phyloP scores from a whole-genome alignment of 2,329 filamentous ascomycete genomes.

The Chaetomiaceae sp. region DNA sequence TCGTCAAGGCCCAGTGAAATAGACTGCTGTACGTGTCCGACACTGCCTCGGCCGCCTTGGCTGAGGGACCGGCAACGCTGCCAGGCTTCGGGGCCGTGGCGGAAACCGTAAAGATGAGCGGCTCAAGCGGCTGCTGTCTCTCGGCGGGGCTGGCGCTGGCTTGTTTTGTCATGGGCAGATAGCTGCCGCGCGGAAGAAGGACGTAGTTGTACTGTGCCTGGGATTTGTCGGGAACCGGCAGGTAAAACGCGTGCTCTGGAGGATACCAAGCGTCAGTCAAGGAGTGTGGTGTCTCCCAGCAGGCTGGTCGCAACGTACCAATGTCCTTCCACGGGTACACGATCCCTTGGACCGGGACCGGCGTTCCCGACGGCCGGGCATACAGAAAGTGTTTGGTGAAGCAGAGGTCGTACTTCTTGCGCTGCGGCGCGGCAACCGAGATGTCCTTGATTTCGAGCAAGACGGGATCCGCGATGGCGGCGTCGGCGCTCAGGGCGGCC shows the following conservation, averaged over 20 bases:
- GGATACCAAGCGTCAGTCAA: neutral
- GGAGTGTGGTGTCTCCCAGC: neutral
- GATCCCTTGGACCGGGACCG: conserved; percentile 49
- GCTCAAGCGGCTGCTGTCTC: conserved; percentile 42
- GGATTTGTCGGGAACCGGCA: conserved; percentile 61
- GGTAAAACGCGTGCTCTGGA: conserved; percentile 58
- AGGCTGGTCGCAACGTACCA: conserved; percentile 39
- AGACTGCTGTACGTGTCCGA: conserved; percentile 56
- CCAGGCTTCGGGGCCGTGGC: conserved; percentile 58
- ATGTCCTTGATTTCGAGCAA: conserved; percentile 62
- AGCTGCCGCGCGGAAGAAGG: conserved; percentile 54
- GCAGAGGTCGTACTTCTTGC: conserved; percentile 64
- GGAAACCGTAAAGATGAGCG: conserved; percentile 61
- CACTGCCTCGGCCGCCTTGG: conserved; percentile 47
- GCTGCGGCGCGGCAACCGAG: conserved; percentile 61
- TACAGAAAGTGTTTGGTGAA: conserved; percentile 58
- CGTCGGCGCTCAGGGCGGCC: conserved; percentile 29
- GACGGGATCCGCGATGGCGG: conserved; percentile 47
- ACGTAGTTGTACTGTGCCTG: conserved; percentile 64
- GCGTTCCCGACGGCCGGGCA: conserved; percentile 49
- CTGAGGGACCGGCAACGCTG: conserved; percentile 48
- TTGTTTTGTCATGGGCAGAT: conserved; percentile 36
- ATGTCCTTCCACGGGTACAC: conserved; percentile 59
- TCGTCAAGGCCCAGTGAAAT: conserved; percentile 57
- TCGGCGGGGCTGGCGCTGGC: conserved; percentile 36